Conservation (phyloP, 208 protist genomes). For the Naegleria fowleri region DNA sequence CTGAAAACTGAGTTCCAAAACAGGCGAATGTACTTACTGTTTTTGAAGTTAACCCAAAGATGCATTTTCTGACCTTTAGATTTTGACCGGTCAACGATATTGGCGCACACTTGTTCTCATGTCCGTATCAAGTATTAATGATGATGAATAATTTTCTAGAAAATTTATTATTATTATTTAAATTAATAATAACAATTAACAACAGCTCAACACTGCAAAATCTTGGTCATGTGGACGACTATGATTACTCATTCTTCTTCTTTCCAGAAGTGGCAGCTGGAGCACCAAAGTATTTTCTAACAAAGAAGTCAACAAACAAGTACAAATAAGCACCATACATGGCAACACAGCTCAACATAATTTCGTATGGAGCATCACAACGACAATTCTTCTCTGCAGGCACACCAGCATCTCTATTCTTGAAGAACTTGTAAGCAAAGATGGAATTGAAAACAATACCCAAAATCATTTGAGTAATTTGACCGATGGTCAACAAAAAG, state of each 20-base stretch:
- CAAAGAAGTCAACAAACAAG: neutral
- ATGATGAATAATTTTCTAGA: too few relatives aligned
- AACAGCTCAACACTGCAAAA: too few relatives aligned
- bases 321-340: conserved; percentile 22
- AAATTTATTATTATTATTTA: too few relatives aligned
- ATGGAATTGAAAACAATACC: neutral
- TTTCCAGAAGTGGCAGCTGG: neutral
- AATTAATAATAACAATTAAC: too few relatives aligned
- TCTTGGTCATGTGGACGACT: too few relatives aligned
- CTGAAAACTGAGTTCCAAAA: too few relatives aligned
- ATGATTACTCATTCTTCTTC: neutral
- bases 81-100: too few relatives aligned
- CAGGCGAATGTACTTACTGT: too few relatives aligned
- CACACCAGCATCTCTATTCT: neutral
- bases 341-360: neutral
- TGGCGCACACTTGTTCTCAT: too few relatives aligned
- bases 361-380: neutral
- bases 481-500: neutral
- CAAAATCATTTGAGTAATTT: conserved; percentile 26
- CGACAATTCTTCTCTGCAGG: neutral
- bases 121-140: too few relatives aligned
- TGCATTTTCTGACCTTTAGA: too few relatives aligned
- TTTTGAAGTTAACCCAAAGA: too few relatives aligned
- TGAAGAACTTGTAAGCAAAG: neutral
- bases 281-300: neutral